A percentile compares a stretch with the other conserved stretches of the same genome.
Evolutionary conservation across 371 early-diverging fungal genomes (phyloP).

Genomic region (Lichtheimia hyalospora): DNA sequence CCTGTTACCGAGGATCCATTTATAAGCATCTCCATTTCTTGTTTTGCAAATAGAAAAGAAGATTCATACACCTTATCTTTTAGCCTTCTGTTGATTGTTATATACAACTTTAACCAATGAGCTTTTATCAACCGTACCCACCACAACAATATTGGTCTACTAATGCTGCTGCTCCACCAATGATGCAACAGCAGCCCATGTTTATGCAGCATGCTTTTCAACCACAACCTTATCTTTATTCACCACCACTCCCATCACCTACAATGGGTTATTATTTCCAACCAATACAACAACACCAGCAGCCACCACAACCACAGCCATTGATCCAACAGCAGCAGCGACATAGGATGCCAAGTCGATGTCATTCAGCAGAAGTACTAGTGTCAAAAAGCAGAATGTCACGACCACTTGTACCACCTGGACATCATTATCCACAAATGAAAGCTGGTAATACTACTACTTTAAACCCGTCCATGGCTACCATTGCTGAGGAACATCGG

Average conservation of each 20-base stretch:
- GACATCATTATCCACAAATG: not conserved
- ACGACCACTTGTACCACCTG: not conserved
- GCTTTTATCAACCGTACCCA: not conserved
- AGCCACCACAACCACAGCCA: not conserved
- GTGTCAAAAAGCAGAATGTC: not conserved
- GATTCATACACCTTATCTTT: not conserved
- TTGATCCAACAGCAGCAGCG: not conserved
- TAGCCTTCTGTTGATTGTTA: not conserved
- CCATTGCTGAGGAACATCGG: too few species aligned
- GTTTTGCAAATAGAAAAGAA: not conserved
- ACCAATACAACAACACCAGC: too few species aligned
- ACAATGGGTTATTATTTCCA: too few species aligned
- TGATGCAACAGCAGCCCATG: not conserved
- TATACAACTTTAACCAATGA: not conserved
- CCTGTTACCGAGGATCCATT: not conserved
- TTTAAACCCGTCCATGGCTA: not conserved
- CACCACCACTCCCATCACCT: too few species aligned
- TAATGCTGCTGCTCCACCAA: too few species aligned
- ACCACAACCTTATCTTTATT: too few species aligned
- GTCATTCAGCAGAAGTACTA: not conserved
- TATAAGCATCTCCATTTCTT: not conserved
- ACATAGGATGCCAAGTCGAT: not conserved
- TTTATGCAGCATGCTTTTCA: not conserved
- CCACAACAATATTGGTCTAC: not conserved
- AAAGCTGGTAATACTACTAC: not conserved